Evolutionary conservation across 2,329 filamentous ascomycete genomes (phyloP).

Genomic region (Colletotrichum simmondsii): DNA sequence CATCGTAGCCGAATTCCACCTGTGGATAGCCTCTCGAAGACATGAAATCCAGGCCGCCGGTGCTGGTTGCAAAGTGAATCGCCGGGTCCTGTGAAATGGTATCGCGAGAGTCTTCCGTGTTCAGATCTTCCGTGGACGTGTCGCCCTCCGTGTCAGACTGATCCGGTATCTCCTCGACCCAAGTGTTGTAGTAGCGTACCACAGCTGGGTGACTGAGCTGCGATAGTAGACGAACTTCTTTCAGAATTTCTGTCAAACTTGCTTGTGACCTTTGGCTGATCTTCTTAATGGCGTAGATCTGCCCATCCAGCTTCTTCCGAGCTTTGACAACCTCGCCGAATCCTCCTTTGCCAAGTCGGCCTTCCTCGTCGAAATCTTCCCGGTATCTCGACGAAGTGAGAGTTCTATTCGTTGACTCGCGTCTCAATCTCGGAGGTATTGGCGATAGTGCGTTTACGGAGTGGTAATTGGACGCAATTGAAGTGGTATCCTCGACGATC

Average conservation of each 20-base stretch:
- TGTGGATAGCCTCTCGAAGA: constrained; percentile 83
- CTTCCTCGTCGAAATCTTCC: constrained; percentile 91
- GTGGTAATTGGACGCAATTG: constrained; percentile 51
- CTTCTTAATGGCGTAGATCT: constrained; percentile 97
- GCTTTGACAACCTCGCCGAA: constrained; percentile 98
- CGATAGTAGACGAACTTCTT: constrained; percentile 90
- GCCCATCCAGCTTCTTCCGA: constrained; percentile 88
- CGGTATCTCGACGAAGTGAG: constrained; percentile 78
- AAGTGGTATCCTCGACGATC: constrained; percentile 57
- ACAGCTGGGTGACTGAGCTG: constrained; percentile 88
- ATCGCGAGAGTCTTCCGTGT: constrained; percentile 50
- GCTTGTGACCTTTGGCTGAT: constrained; percentile 85
- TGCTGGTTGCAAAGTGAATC: constrained; percentile 76
- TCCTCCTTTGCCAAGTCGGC: constrained; percentile 88
- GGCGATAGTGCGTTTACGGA: constrained; percentile 55
- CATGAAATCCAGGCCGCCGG: constrained; percentile 90
- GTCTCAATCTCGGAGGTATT: constrained; percentile 63
- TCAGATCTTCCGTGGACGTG: constrained; percentile 58
- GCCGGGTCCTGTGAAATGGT: constrained; percentile 54
- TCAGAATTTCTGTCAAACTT: constrained; percentile 83
- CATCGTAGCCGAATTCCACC: constrained; percentile 81
- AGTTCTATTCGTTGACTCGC: constrained; percentile 69
- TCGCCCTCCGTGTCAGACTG: constrained; percentile 67
- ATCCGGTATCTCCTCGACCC: constrained; percentile 81
- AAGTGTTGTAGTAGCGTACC: constrained; percentile 94